A percentile compares a stretch with the other conserved stretches of the same genome.
These are phyloP conservation scores for Helenozyma rhizophorensis DNA, from an alignment of 805 yeast genomes.

Conservation along the genomic window DNA sequence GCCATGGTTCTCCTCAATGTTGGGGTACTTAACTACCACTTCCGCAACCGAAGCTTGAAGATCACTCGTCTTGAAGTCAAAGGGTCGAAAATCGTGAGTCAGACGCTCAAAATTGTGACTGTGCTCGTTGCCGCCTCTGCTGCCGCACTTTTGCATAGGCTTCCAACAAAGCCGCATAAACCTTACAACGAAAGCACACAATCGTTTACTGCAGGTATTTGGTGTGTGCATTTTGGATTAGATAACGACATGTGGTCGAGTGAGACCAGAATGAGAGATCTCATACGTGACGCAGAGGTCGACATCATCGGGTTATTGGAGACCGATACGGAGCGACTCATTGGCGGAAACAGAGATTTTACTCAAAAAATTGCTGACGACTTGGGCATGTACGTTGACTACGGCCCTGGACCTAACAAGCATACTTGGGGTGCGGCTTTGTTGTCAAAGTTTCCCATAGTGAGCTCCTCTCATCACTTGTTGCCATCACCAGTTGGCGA, in stretches of 20 bases:
- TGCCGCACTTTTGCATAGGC: conserved; percentile 52
- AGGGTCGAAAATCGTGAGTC: conserved; percentile 17
- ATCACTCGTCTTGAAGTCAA: conserved; percentile 18
- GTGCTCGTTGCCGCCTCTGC: conserved; percentile 49
- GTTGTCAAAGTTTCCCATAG: conserved; percentile 88
- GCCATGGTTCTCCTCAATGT: conserved; percentile 51
- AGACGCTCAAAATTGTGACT: conserved; percentile 32
- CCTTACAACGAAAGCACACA: conserved; percentile 47
- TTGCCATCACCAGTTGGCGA: conserved; percentile 97
- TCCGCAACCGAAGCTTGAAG: conserved; percentile 21
- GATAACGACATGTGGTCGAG: conserved; percentile 98
- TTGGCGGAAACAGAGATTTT: conserved; percentile 93
- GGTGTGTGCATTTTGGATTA: conserved; percentile 97
- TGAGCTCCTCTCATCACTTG: conserved; percentile 85
- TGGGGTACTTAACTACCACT: conserved; percentile 45
- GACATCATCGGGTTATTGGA: conserved; percentile 91
- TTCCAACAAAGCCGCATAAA: conserved; percentile 62
- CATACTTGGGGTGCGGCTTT: conserved; percentile 98
- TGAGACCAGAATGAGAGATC: conserved; percentile 82
- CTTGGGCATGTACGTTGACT: conserved; percentile 90
- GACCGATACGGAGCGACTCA: conserved; percentile 87
- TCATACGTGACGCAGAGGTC: conserved; percentile 79
- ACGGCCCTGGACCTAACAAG: conserved; percentile 96
- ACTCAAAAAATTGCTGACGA: conserved; percentile 91
- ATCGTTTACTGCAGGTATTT: conserved; percentile 88